These are phyloP conservation scores for Sporothrix protearum DNA, from an alignment of 2,329 filamentous ascomycete species.

Conservation along the genomic window DNA sequence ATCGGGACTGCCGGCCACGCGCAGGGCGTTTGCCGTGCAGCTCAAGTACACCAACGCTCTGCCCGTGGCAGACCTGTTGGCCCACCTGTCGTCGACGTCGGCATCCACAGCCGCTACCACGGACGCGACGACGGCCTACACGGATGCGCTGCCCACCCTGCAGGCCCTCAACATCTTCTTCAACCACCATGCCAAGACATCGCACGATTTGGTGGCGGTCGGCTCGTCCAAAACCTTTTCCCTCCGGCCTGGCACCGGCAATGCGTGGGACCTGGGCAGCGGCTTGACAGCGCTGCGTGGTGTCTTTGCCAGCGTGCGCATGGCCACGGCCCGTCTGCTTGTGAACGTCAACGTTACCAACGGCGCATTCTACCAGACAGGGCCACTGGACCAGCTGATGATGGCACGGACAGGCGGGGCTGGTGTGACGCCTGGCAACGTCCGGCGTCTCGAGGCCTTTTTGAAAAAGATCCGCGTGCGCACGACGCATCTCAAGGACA, in stretches of 20 bases:
- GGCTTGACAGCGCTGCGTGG: conserved; percentile 36
- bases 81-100: conserved; percentile 33
- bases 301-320: conserved; percentile 37
- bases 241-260: conserved; percentile 14
- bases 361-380: conserved; percentile 36
- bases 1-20: conserved; percentile 24
- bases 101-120: not conserved
- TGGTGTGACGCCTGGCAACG: conserved; percentile 7
- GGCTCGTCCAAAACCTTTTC: conserved; percentile 35
- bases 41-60: conserved; percentile 32
- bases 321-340: conserved; percentile 36
- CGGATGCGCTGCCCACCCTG: conserved; percentile 45
- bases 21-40: conserved; percentile 21
- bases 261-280: conserved; percentile 29
- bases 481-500: conserved; percentile 40
- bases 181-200: conserved; percentile 37
- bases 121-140: conserved; percentile 24
- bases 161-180: conserved; percentile 72
- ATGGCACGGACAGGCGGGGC: not conserved
- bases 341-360: conserved; percentile 40
- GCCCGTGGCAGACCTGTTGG: conserved; percentile 29
- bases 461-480: conserved; percentile 39
- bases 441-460: conserved; percentile 36
- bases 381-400: conserved; percentile 30
- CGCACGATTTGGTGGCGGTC: conserved; percentile 30